A percentile compares a stretch with the other conserved stretches of the same genome.
These are phyloP conservation scores for Zizania latifolia DNA, from an alignment of 176 grass and related monocot species.

Conservation along the genomic window DNA sequence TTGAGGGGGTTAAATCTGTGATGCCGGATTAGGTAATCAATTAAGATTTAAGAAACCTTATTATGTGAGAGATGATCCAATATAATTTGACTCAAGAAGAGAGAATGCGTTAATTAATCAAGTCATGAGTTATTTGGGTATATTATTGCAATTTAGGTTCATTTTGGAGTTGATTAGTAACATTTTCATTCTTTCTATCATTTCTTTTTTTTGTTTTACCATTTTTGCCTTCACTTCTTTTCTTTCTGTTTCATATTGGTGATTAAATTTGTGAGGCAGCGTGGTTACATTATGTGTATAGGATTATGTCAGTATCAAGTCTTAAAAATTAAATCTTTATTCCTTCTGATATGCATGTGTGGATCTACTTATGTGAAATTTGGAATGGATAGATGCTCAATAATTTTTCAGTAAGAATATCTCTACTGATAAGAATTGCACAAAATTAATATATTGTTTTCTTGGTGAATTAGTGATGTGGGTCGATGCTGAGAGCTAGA, in stretches of 20 bases:
- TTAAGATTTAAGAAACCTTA: not conserved
- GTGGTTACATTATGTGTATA: constrained; percentile 30
- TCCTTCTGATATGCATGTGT: not conserved
- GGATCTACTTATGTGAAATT: constrained; percentile 14
- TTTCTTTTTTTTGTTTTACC: not conserved
- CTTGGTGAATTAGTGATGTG: not conserved
- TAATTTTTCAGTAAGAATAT: not conserved
- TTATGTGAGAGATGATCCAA: not conserved
- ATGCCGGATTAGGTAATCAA: not conserved
- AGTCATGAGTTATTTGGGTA: not conserved
- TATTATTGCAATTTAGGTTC: constrained; percentile 16
- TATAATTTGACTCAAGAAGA: not conserved
- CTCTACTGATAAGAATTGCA: not conserved
- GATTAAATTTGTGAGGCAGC: constrained; percentile 33
- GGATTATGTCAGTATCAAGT: constrained; percentile 24
- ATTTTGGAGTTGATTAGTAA: constrained; percentile 5
- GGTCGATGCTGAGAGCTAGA: not conserved
- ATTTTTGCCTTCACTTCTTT: not conserved
- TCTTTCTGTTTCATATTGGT: constrained; percentile 17
- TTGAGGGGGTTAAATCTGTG: not conserved
- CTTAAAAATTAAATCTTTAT: not conserved
- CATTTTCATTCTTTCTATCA: not conserved
- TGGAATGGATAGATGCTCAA: not conserved
- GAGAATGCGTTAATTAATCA: not conserved
- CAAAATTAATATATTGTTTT: not conserved